phyloP scores from a whole-genome alignment of 768 basidiomycete species.

The Tulasnella sp. region DNA sequence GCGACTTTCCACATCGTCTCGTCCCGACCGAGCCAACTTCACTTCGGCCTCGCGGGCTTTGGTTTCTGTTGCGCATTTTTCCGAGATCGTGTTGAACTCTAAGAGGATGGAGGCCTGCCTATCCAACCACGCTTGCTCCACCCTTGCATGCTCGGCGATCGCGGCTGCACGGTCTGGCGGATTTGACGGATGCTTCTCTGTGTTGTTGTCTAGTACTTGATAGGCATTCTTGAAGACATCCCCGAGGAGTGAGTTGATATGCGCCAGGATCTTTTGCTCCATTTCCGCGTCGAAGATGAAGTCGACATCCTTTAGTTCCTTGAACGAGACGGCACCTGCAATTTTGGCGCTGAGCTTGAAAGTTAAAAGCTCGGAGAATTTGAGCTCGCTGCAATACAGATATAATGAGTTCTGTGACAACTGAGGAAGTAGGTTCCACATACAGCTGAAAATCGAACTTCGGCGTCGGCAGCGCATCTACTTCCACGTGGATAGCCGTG shows the following conservation, averaged over 20 bases:
- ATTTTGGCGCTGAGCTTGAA: background rate
- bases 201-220: background rate
- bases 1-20: background rate
- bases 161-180: background rate
- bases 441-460: background rate
- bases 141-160: background rate
- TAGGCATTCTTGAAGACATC: background rate
- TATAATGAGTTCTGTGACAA: too few relatives aligned
- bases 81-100: background rate
- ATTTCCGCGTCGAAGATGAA: background rate
- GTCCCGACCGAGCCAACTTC: background rate
- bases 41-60: background rate
- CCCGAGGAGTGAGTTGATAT: background rate
- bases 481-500: background rate
- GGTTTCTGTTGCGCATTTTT: background rate
- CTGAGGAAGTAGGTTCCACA: background rate
- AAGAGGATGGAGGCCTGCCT: background rate
- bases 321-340: background rate
- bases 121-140: background rate
- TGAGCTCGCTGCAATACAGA: background rate
- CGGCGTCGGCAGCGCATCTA: background rate
- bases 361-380: background rate
- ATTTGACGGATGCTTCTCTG: background rate
- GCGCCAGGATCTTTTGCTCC: background rate
- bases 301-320: background rate